Evolutionary conservation across 495 filamentous ascomycete genomes (phyloP), one percentile per base, ranked within the genome.

Genomic region (Hypoxylon trugodes): DNA sequence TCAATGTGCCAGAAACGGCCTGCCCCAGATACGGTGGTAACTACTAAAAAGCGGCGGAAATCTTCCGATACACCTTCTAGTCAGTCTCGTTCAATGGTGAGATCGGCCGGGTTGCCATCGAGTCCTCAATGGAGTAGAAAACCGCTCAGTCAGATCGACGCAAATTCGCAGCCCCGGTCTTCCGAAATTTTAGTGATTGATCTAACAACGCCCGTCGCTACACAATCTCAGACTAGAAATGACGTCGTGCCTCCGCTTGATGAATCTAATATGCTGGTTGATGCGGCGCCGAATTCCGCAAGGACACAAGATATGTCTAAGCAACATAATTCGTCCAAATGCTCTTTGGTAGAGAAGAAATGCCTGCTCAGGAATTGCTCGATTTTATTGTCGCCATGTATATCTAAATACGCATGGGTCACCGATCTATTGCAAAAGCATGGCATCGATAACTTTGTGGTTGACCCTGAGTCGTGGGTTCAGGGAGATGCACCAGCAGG

Each of bases 361-460:
- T 82, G 80, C 50, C 55, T 59, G 2, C 55, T 82, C 6, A 38
- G 52, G 4, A 68, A 63, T 16, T 79, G 68, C 50, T 73, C 77
- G 2, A 69, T 84, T 52, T 55, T 83, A 4, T 69, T 84, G 2
- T 63, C 77, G 0, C 82, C 81, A 0, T 82, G 76, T 50, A 76
- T 83, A 12, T 59, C 81, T 4, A 50, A 61, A 7, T 74, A 69
- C 15, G 69, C 74, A 12, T 78, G 67, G 68, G 51, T 83, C 1
- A 77, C 73, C 0, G 78, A 82, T 47, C 55, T 83, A 3, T 71
- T 84, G 2, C 38, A 50, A 3, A 64, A 57, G 0, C 82, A 84
- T 50, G 80, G 77, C 9, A 60, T 75, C 7, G 24, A 60, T 7
- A 58, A 69, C 4, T 68, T 74, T 9, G 46, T 74, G 0, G 54